Evolutionary conservation across 1,284 basidiomycete genomes (phyloP).

Genomic region (Volvariella surrecta): DNA sequence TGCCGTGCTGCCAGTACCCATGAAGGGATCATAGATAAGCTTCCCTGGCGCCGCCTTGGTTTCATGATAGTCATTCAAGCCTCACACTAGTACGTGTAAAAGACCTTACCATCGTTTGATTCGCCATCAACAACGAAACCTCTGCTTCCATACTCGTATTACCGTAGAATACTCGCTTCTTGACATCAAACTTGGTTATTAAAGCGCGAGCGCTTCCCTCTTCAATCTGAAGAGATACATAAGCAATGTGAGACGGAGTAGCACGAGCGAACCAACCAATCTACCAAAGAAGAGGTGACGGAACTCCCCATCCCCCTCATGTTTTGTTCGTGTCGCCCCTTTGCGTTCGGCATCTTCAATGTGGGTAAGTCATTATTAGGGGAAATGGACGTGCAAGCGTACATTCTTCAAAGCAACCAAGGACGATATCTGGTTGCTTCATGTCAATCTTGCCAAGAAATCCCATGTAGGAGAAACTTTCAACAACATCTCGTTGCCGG

Average conservation of each 20-base stretch:
- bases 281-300: slow-evolving; percentile 73
- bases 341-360: slow-evolving; percentile 40
- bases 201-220: slow-evolving; percentile 67
- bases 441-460: slow-evolving; percentile 81
- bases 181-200: slow-evolving; percentile 73
- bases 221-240: slow-evolving; percentile 40
- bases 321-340: slow-evolving; percentile 33
- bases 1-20: slow-evolving; percentile 94
- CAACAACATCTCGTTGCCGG: slow-evolving; percentile 63
- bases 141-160: slow-evolving; percentile 99
- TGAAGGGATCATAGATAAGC: slow-evolving; percentile 93
- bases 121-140: slow-evolving; percentile 92
- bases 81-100: slow-evolving; percentile 1
- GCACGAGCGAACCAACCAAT: slow-evolving; percentile 55
- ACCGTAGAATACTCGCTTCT: slow-evolving; percentile 86
- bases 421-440: slow-evolving; percentile 70
- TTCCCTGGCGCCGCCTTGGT: slow-evolving; percentile 83
- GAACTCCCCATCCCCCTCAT: slow-evolving; percentile 62
- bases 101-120: slow-evolving; percentile 77
- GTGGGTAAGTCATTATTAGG: slow-evolving; percentile 1
- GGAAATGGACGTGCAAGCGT: slow-evolving; percentile 17
- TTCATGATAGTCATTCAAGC: too few species aligned
- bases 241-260: slow-evolving; percentile 4
- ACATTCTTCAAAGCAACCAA: slow-evolving; percentile 92
- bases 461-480: slow-evolving; percentile 82